These are phyloP conservation scores for Fragaria vesca DNA, from an alignment of 306 rosid species.

Conservation along the genomic window DNA sequence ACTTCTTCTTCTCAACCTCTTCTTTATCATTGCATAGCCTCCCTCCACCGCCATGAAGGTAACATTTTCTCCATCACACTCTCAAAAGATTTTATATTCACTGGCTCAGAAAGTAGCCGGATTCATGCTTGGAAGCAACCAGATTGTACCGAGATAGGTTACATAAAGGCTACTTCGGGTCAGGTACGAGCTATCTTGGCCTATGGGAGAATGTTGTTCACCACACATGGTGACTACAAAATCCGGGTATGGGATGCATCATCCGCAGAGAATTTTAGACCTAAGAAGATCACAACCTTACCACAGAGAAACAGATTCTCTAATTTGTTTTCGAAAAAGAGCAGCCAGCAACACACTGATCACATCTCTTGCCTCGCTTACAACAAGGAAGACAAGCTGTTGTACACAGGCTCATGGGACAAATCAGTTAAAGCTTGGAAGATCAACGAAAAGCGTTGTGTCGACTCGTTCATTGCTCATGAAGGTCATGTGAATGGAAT, in stretches of 20 bases:
- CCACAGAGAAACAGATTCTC: conserved; percentile 34
- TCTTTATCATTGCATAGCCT: conserved; percentile 55
- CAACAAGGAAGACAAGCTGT: conserved; percentile 46
- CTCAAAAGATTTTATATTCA: conserved; percentile 43
- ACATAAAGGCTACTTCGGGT: conserved; percentile 39
- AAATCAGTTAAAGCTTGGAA: conserved; percentile 54
- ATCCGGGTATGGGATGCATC: conserved; percentile 47
- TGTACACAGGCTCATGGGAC: conserved; percentile 61
- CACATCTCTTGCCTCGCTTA: conserved; percentile 51
- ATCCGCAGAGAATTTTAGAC: conserved; percentile 30
- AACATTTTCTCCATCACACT: conserved; percentile 43
- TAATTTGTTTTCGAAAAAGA: conserved; percentile 29
- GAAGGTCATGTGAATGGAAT: conserved; percentile 52
- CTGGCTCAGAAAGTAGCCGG: conserved; percentile 49
- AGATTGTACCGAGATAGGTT: conserved; percentile 47
- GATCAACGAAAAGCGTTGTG: conserved; percentile 39
- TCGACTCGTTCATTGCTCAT: conserved; percentile 53
- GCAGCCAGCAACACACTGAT: conserved; percentile 34
- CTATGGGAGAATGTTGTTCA: conserved; percentile 37
- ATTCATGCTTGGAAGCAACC: conserved; percentile 54
- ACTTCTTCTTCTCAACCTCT: conserved; percentile 34
- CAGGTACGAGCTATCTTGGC: conserved; percentile 44
- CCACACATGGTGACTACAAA: conserved; percentile 44
- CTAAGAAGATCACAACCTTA: conserved; percentile 41
- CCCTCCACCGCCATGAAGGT: conserved; percentile 57